Conservation (phyloP, 495 filamentous ascomycete genomes). For the Niebla homalea region DNA sequence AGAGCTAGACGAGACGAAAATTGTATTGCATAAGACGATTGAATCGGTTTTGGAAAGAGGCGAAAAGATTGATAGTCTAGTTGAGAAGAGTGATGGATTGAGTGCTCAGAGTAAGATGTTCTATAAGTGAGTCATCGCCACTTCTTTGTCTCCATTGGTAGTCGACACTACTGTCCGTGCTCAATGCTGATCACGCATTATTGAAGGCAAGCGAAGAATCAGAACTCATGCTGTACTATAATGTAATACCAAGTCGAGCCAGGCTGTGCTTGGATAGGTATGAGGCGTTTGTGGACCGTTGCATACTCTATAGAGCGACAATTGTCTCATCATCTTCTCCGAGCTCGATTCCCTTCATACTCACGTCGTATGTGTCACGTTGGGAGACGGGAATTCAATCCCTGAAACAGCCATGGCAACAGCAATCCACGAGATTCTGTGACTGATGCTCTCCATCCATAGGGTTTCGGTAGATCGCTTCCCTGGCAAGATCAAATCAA, state of each 20-base stretch:
- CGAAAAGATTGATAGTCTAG: slow-evolving; percentile 83
- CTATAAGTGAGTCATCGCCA: slow-evolving; percentile 54
- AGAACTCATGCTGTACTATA: slow-evolving; percentile 83
- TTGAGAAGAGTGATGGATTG: slow-evolving; percentile 76
- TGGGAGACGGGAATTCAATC: too few relatives aligned
- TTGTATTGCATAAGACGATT: slow-evolving; percentile 93
- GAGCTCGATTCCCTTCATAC: too few relatives aligned
- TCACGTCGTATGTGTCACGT: too few relatives aligned
- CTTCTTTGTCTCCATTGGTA: neutral
- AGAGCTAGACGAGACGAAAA: slow-evolving; percentile 96
- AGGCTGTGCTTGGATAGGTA: too few relatives aligned
- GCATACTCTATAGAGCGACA: too few relatives aligned
- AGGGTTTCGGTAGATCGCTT: slow-evolving; percentile 40
- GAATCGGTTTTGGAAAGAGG: slow-evolving; percentile 75
- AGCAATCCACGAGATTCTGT: slow-evolving; percentile 37
- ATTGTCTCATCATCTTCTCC: too few relatives aligned
- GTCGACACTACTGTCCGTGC: neutral
- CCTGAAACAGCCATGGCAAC: slow-evolving; percentile 37
- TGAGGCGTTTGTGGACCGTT: too few relatives aligned
- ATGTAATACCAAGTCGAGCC: slow-evolving; percentile 37
- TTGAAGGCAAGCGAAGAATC: slow-evolving; percentile 66
- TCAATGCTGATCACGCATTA: neutral
- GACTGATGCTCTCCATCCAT: slow-evolving; percentile 36
- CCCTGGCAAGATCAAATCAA: slow-evolving; percentile 39
- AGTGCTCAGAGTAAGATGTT: slow-evolving; percentile 93